Conservation (phyloP, 495 filamentous ascomycete species). For the Penicillium riverlandense region DNA sequence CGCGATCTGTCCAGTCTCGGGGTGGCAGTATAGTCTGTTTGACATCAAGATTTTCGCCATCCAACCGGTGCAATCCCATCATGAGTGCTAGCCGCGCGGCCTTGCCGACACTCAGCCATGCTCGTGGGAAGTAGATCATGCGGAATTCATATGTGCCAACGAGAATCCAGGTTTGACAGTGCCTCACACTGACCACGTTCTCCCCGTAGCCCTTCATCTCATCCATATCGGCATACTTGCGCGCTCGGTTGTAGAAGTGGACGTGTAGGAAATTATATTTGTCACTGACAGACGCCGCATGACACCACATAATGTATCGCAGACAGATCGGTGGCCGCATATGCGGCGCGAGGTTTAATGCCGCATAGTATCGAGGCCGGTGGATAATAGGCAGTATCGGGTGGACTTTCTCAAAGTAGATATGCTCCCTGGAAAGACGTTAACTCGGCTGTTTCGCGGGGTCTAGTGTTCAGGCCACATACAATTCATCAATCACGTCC, state of each 20-base stretch:
- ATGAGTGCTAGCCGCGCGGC: constrained; percentile 73
- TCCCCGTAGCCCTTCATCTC: constrained; percentile 94
- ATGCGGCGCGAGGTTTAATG: constrained; percentile 76
- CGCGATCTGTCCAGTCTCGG: constrained; percentile 86
- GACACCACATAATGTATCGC: constrained; percentile 90
- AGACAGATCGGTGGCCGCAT: constrained; percentile 83
- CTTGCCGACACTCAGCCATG: constrained; percentile 87
- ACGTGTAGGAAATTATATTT: constrained; percentile 71
- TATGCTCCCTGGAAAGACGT: constrained; percentile 52
- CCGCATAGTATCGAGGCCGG: constrained; percentile 73
- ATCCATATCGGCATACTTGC: constrained; percentile 84
- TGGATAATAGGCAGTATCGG: constrained; percentile 83
- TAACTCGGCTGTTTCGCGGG: neutral
- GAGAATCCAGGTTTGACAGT: constrained; percentile 77
- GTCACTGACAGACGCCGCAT: constrained; percentile 75
- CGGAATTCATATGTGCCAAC: constrained; percentile 87
- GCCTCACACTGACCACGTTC: constrained; percentile 69
- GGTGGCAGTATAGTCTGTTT: constrained; percentile 84
- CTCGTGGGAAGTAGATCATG: constrained; percentile 94
- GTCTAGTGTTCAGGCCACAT: constrained; percentile 19
- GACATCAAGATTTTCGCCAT: constrained; percentile 80
- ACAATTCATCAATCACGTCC: constrained; percentile 89
- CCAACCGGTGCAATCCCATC: constrained; percentile 88
- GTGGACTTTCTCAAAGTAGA: constrained; percentile 89
- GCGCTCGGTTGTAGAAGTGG: constrained; percentile 78